These are phyloP conservation scores for Beauveria sp. DNA, from an alignment of 2,329 filamentous ascomycete species.

Conservation along the genomic window DNA sequence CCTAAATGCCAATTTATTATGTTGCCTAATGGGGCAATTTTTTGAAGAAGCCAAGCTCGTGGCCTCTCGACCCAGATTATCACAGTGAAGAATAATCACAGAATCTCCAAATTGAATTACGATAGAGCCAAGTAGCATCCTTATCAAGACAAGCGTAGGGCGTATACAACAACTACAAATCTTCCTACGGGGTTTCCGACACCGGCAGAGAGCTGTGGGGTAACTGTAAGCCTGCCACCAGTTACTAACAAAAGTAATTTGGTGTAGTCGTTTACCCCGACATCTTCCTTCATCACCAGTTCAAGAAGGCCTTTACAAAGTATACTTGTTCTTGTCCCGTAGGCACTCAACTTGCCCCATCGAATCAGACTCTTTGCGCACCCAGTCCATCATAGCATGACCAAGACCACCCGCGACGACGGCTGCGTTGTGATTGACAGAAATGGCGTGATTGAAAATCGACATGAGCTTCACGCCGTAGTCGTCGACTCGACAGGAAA, in stretches of 20 bases:
- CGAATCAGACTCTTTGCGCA: background rate
- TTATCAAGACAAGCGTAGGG: background rate
- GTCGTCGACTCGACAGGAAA: conserved; percentile 30
- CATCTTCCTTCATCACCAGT: background rate
- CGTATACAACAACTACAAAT: background rate
- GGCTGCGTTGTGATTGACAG: conserved; percentile 30
- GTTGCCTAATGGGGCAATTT: background rate
- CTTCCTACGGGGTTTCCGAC: background rate
- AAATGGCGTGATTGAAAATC: conserved; percentile 35
- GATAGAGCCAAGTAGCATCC: too few species aligned
- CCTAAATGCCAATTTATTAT: background rate
- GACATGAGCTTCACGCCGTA: conserved; percentile 35
- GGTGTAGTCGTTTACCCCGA: too few species aligned
- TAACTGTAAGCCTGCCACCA: background rate
- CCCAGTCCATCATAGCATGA: conserved; percentile 3
- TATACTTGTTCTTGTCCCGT: background rate
- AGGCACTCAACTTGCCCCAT: too few species aligned
- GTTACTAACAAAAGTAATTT: background rate
- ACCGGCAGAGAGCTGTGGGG: background rate
- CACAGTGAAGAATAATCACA: too few species aligned
- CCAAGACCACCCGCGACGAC: conserved; percentile 11
- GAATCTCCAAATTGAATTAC: too few species aligned
- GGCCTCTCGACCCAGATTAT: too few species aligned
- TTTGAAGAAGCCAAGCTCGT: too few species aligned
- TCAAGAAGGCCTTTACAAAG: background rate